These are phyloP conservation scores for Saccharomycopsis crataegensis DNA, from an alignment of 1,139 yeast genomes.

Conservation along the genomic window DNA sequence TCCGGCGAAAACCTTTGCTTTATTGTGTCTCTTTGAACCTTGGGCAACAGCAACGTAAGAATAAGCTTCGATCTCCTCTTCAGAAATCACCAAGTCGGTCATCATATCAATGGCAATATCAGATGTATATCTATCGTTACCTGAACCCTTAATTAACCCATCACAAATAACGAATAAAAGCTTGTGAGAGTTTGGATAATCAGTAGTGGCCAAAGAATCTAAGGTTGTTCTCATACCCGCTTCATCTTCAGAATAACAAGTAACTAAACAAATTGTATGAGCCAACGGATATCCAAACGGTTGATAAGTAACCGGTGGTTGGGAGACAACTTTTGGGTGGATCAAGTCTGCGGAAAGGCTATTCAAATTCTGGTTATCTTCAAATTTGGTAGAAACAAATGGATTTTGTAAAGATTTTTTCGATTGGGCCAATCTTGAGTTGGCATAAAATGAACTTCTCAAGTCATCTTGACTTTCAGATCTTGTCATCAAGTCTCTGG, in stretches of 20 bases:
- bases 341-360: conserved; percentile 66
- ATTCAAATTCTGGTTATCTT: conserved; percentile 33
- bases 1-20: conserved; percentile 95
- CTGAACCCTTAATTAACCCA: conserved; percentile 90
- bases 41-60: conserved; percentile 94
- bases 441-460: conserved; percentile 11
- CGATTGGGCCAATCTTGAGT: conserved; percentile 8
- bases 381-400: conserved; percentile 32
- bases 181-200: conserved; percentile 91
- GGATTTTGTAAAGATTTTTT: conserved; percentile 18
- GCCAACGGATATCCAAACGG: conserved; percentile 87
- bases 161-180: conserved; percentile 80
- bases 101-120: conserved; percentile 83
- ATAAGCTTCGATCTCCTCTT: conserved; percentile 66
- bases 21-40: conserved; percentile 88
- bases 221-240: conserved; percentile 79
- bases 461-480: not conserved
- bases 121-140: conserved; percentile 79
- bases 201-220: conserved; percentile 88
- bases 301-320: conserved; percentile 83
- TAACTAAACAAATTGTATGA: conserved; percentile 75
- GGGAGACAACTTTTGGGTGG: conserved; percentile 68
- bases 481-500: not conserved
- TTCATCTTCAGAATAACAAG: conserved; percentile 92
- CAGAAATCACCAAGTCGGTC: conserved; percentile 69